Percentiles rank a stretch among this genome's conserved stretches.
These are phyloP conservation scores for Paxillus involutus DNA, from an alignment of 768 basidiomycete genomes.

Conservation along the genomic window DNA sequence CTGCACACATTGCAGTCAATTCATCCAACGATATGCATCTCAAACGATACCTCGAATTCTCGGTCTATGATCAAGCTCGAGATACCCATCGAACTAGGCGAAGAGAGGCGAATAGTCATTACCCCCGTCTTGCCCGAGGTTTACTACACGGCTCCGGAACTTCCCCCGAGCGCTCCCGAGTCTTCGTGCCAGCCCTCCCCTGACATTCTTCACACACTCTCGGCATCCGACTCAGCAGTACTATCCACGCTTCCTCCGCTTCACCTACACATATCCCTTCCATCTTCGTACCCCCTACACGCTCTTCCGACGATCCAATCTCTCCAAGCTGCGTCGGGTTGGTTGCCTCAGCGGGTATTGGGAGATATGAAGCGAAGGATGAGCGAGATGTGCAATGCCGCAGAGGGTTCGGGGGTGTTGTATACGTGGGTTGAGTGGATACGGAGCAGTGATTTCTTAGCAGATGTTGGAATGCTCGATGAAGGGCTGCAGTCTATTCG, in stretches of 20 bases:
- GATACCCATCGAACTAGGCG: conserved; percentile 61
- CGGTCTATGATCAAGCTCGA: conserved; percentile 51
- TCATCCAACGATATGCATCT: conserved; percentile 65
- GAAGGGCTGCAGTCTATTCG: conserved; percentile 32
- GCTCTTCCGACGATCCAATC: conserved; percentile 54
- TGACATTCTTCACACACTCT: conserved; percentile 5
- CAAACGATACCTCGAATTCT: conserved; percentile 34
- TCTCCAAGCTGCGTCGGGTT: conserved; percentile 55
- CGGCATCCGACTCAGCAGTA: conserved; percentile 25
- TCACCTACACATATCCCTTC: conserved; percentile 53
- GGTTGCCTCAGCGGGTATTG: conserved; percentile 45
- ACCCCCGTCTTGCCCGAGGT: conserved; percentile 12
- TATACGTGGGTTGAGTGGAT: conserved; percentile 76
- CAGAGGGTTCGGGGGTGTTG: conserved; percentile 53
- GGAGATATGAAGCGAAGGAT: conserved; percentile 40
- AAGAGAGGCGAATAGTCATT: conserved; percentile 40
- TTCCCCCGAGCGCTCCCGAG: neutral
- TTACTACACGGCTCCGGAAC: conserved; percentile 4
- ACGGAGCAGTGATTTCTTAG: conserved; percentile 63
- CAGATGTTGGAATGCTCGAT: conserved; percentile 38
- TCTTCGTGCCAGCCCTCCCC: too few relatives aligned
- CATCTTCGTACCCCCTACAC: conserved; percentile 53
- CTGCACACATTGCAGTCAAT: conserved; percentile 53
- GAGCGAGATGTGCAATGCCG: conserved; percentile 51
- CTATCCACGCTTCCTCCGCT: conserved; percentile 63